Evolutionary conservation across 331 rosid species (phyloP).

Genomic region (Quercus tomentella): DNA sequence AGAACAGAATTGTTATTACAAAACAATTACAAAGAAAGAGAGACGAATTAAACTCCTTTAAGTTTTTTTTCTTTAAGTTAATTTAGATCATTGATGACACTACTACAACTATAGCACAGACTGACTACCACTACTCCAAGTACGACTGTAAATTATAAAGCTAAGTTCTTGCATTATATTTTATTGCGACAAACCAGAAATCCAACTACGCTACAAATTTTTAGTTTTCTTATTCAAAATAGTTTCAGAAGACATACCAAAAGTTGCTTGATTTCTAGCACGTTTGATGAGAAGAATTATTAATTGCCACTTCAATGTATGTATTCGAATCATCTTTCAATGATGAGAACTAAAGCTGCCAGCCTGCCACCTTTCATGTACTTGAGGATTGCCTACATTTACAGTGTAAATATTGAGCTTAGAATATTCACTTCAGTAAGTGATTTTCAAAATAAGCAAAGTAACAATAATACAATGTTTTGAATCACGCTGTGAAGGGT

Average conservation of each 20-base stretch:
- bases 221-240: too few relatives aligned
- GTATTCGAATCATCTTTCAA: slow-evolving; percentile 22
- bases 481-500: too few relatives aligned
- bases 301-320: slow-evolving; percentile 6
- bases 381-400: slow-evolving; percentile 8
- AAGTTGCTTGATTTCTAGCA: background rate
- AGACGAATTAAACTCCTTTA: too few relatives aligned
- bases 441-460: too few relatives aligned
- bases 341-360: slow-evolving; percentile 11
- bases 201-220: background rate
- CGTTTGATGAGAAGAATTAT: background rate
- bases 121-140: background rate
- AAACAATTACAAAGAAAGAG: too few relatives aligned
- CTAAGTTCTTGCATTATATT: background rate
- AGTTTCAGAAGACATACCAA: background rate
- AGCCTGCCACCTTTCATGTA: slow-evolving; percentile 1
- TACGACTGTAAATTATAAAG: too few relatives aligned
- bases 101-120: background rate
- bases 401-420: background rate
- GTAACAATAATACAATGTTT: too few relatives aligned
- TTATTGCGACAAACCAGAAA: background rate
- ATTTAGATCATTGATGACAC: too few relatives aligned
- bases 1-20: too few relatives aligned
- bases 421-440: too few relatives aligned
- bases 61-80: too few relatives aligned